Evolutionary conservation across 139 green algal species (phyloP).

Genomic region (Picochlorum sp.): DNA sequence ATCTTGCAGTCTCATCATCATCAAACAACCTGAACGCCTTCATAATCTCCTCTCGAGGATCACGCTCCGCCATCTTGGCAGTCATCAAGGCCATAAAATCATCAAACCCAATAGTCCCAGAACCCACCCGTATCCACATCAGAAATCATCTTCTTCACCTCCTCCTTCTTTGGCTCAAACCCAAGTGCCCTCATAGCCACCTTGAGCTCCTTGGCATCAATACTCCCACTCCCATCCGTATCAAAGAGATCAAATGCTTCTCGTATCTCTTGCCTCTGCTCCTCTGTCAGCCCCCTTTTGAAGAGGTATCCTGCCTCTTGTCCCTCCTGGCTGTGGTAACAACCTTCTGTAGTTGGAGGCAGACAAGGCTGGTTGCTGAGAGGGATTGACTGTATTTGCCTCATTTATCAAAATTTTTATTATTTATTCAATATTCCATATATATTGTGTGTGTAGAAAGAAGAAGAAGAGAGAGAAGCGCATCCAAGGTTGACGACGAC

Average conservation of each 20-base stretch:
- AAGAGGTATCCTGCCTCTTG: slow-evolving; percentile 39
- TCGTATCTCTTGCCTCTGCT: slow-evolving; percentile 97
- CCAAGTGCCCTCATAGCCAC: slow-evolving; percentile 85
- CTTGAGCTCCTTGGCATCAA: slow-evolving; percentile 95
- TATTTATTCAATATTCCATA: too few species aligned
- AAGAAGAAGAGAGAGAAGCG: too few species aligned
- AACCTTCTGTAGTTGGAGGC: slow-evolving; percentile 53
- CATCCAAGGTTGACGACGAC: too few species aligned
- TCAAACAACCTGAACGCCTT: slow-evolving; percentile 97
- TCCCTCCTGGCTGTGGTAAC: slow-evolving; percentile 61
- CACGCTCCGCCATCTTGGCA: slow-evolving; percentile 93
- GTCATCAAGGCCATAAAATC: slow-evolving; percentile 83
- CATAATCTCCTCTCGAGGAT: slow-evolving; percentile 90
- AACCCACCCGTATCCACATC: slow-evolving; percentile 95
- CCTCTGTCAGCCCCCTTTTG: slow-evolving; percentile 79
- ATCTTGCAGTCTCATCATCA: slow-evolving; percentile 89
- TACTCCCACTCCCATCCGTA: slow-evolving; percentile 93
- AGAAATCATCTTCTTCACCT: slow-evolving; percentile 98
- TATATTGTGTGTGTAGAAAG: too few species aligned
- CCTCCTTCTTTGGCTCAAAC: slow-evolving; percentile 99
- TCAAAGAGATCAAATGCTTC: slow-evolving; percentile 99
- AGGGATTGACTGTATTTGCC: too few species aligned
- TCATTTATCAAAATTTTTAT: too few species aligned
- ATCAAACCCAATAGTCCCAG: slow-evolving; percentile 75
- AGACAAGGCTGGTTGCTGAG: not conserved